phyloP scores from a whole-genome alignment of 2,329 filamentous ascomycete species.

The Claviceps cyperi region DNA sequence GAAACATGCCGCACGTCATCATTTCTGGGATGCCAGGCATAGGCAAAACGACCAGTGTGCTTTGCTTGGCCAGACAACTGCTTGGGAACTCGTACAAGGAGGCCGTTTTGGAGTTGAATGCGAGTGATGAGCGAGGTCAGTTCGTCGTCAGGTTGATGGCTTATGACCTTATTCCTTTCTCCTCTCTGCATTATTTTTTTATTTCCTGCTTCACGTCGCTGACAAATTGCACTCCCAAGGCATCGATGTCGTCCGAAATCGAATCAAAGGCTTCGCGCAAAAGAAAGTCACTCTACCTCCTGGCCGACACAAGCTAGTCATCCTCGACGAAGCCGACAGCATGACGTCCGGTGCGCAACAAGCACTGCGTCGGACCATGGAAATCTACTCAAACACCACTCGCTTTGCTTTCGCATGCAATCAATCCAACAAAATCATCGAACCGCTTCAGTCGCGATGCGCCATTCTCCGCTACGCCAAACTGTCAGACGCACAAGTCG shows the following conservation, averaged over 20 bases:
- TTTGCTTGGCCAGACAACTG: conserved; percentile 83
- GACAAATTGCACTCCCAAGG: conserved; percentile 29
- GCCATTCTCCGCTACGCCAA: conserved; percentile 90
- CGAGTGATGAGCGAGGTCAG: conserved; percentile 78
- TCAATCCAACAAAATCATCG: conserved; percentile 98
- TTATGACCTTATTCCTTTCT: neutral
- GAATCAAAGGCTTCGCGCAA: conserved; percentile 96
- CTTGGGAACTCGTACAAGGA: conserved; percentile 93
- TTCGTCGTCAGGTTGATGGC: neutral
- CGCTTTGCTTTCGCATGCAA: conserved; percentile 98
- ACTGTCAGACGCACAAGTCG: conserved; percentile 82
- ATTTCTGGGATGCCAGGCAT: conserved; percentile 99
- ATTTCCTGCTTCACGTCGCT: neutral
- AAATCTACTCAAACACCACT: conserved; percentile 94
- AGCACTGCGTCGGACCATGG: conserved; percentile 89
- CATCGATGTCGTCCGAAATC: conserved; percentile 92
- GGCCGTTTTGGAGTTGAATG: conserved; percentile 90
- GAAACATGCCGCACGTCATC: conserved; percentile 98
- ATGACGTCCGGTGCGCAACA: conserved; percentile 98
- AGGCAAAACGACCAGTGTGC: conserved; percentile 90
- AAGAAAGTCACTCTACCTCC: conserved; percentile 93
- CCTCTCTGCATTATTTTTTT: neutral
- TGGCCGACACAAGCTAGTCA: conserved; percentile 89
- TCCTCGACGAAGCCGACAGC: conserved; percentile 93
- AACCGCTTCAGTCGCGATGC: conserved; percentile 92